phyloP scores from a whole-genome alignment of 2,329 filamentous ascomycete genomes.

The Fusarium citri region DNA sequence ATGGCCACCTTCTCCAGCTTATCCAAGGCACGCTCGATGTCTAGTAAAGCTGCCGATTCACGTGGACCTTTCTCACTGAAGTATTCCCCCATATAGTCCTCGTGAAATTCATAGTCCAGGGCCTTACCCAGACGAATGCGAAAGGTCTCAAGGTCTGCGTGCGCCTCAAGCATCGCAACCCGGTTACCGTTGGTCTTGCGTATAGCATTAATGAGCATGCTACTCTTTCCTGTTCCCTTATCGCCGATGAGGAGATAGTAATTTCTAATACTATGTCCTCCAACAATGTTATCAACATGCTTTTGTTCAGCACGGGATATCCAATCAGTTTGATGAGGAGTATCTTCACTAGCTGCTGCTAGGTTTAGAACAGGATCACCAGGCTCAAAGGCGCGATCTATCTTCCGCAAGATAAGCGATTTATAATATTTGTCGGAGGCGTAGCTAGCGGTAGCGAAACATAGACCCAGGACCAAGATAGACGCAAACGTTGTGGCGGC shows the following conservation, averaged over 20 bases:
- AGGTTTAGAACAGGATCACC: slow-evolving; percentile 91
- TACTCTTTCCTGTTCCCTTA: slow-evolving; percentile 96
- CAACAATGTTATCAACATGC: slow-evolving; percentile 84
- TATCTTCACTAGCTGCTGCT: slow-evolving; percentile 72
- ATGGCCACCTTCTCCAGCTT: slow-evolving; percentile 97
- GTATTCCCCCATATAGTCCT: slow-evolving; percentile 96
- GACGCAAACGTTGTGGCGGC: slow-evolving; percentile 82
- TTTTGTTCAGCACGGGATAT: slow-evolving; percentile 84
- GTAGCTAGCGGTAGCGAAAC: slow-evolving; percentile 75
- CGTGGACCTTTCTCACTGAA: slow-evolving; percentile 94
- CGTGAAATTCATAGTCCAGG: slow-evolving; percentile 95
- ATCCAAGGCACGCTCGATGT: slow-evolving; percentile 97
- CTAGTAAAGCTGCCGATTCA: slow-evolving; percentile 89
- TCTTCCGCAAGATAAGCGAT: slow-evolving; percentile 88
- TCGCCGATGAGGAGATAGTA: slow-evolving; percentile 94
- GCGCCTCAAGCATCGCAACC: slow-evolving; percentile 95
- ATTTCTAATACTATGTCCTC: slow-evolving; percentile 78
- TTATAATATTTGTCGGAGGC: slow-evolving; percentile 89
- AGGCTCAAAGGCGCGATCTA: slow-evolving; percentile 89
- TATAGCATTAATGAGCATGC: slow-evolving; percentile 96
- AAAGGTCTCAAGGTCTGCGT: slow-evolving; percentile 95
- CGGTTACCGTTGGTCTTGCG: slow-evolving; percentile 89
- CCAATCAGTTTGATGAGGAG: slow-evolving; percentile 70
- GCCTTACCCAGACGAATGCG: slow-evolving; percentile 92
- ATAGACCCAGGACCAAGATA: slow-evolving; percentile 75